Evolutionary conservation across 2,329 filamentous ascomycete genomes (phyloP).

Genomic region (Aspergillus candidus): DNA sequence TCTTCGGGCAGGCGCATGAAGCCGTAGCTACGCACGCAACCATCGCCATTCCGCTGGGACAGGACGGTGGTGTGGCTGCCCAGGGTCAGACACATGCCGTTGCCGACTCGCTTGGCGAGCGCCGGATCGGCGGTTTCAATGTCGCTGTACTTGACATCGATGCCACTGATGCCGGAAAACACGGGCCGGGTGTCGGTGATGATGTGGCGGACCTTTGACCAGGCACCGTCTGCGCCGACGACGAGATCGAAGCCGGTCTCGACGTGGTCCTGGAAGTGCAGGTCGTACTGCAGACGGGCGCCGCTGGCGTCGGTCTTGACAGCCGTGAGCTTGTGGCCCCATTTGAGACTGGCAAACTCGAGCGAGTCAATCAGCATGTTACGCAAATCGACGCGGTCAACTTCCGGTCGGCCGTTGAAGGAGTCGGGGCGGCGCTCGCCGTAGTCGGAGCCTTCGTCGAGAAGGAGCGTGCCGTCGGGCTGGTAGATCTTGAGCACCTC

Average conservation of each 20-base stretch:
- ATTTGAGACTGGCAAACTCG: constrained; percentile 15
- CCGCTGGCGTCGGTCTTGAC: background rate
- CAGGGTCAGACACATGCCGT: too few species aligned
- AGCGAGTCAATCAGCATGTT: background rate
- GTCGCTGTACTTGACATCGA: too few species aligned
- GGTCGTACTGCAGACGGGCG: too few species aligned
- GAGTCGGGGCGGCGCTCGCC: too few species aligned
- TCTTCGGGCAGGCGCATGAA: too few species aligned
- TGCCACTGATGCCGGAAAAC: constrained; percentile 12
- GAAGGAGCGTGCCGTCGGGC: constrained; percentile 14
- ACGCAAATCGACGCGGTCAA: background rate
- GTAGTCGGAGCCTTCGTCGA: constrained; percentile 10
- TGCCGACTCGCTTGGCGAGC: too few species aligned
- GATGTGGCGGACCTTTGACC: constrained; percentile 18
- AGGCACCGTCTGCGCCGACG: constrained; percentile 26
- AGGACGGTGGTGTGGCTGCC: too few species aligned
- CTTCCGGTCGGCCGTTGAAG: background rate
- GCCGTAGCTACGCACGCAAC: too few species aligned
- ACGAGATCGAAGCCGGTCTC: constrained; percentile 18
- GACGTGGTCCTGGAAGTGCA: background rate
- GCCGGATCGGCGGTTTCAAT: too few species aligned
- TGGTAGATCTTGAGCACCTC: constrained; percentile 16
- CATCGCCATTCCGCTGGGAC: too few species aligned
- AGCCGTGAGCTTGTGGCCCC: constrained; percentile 17
- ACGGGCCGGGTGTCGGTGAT: constrained; percentile 17